Conservation (phyloP, 1,139 yeast genomes). For the Protomyces pachydermus region DNA sequence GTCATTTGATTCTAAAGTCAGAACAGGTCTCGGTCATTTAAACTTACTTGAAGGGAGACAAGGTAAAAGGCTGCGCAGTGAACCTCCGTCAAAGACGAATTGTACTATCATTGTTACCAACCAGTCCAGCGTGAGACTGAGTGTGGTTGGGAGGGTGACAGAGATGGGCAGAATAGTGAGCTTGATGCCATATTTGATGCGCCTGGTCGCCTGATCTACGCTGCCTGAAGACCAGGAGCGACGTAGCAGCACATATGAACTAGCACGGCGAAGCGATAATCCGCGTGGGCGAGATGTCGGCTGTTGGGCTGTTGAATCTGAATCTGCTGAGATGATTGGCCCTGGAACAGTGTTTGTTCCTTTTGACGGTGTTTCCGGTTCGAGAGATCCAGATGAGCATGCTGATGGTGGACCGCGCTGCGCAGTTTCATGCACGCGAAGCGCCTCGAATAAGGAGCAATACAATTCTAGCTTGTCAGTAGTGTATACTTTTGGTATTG, state of each 20-base stretch:
- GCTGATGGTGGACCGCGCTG: background rate
- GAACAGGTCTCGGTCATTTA: background rate
- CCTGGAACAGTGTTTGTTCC: too few species aligned
- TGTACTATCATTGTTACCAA: background rate
- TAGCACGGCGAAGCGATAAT: background rate
- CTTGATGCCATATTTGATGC: background rate
- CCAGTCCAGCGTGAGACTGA: background rate
- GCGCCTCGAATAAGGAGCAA: too few species aligned
- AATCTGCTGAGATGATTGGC: too few species aligned
- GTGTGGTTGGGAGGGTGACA: background rate
- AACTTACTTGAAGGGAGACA: background rate
- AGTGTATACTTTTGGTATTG: background rate
- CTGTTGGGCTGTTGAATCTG: too few species aligned
- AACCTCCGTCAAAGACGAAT: background rate
- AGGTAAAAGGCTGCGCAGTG: background rate
- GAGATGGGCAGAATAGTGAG: background rate
- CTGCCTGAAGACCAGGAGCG: slow-evolving; percentile 10
- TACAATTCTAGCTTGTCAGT: too few species aligned
- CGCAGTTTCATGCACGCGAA: background rate
- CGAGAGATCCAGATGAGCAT: too few species aligned
- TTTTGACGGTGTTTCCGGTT: too few species aligned
- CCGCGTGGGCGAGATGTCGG: slow-evolving; percentile 24
- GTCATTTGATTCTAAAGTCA: slow-evolving; percentile 32
- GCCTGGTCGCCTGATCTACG: slow-evolving; percentile 27
- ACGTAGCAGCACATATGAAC: background rate